Conservation (phyloP, 108 stramenopile species). For the Skeletonema grethae region DNA sequence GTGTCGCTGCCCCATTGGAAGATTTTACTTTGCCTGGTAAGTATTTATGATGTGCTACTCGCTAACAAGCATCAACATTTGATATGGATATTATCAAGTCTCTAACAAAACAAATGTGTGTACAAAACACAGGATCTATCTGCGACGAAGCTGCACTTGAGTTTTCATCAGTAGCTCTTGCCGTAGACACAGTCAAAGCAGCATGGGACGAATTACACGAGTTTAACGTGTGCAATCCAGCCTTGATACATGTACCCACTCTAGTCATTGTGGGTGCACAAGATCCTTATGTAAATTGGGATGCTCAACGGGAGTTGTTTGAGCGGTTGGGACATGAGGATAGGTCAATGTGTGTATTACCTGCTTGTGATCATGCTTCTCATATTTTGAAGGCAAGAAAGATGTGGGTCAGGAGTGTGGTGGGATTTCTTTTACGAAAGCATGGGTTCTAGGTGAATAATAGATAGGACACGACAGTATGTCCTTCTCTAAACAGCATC, state of each 20-base stretch:
- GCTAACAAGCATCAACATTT: not conserved
- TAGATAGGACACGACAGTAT: not conserved
- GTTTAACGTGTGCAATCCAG: conserved; percentile 86
- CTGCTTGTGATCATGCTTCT: conserved; percentile 42
- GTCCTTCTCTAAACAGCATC: not conserved
- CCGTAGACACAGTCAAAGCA: conserved; percentile 81
- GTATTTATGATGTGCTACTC: not conserved
- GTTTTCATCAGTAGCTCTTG: conserved; percentile 75
- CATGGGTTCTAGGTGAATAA: conserved; percentile 13
- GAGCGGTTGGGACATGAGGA: conserved; percentile 57
- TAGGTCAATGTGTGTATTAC: conserved; percentile 32
- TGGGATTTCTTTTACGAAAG: conserved; percentile 40
- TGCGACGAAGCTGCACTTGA: conserved; percentile 67
- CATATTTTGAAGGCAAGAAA: conserved; percentile 43
- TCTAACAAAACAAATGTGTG: not conserved
- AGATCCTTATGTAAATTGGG: conserved; percentile 76
- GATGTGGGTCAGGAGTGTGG: conserved; percentile 40
- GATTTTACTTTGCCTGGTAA: conserved; percentile 84
- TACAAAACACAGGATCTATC: conserved; percentile 44
- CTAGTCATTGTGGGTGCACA: conserved; percentile 73
- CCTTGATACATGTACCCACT: conserved; percentile 70
- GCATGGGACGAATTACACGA: conserved; percentile 80
- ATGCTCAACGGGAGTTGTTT: conserved; percentile 70
- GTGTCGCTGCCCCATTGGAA: conserved; percentile 71
- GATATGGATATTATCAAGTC: not conserved